Percentiles rank a stretch among this genome's conserved stretches.
phyloP scores from a whole-genome alignment of 192 early-diverging fungal species.

The Chytriomyces confervae region DNA sequence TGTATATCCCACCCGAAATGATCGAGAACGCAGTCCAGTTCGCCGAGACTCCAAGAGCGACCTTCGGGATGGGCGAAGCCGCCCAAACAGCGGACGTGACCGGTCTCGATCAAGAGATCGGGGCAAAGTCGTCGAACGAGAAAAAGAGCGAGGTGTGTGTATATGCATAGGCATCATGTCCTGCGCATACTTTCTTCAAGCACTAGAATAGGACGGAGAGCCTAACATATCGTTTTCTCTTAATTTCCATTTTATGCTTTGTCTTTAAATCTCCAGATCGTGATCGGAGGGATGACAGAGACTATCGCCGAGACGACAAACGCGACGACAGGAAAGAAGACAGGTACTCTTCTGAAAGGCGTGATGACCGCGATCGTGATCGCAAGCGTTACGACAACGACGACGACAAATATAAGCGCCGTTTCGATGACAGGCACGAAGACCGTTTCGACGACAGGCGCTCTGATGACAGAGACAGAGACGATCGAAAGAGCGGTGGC shows the following conservation, averaged over 20 bases:
- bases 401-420: slow-evolving; percentile 18
- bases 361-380: slow-evolving; percentile 27
- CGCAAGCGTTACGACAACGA: slow-evolving; percentile 26
- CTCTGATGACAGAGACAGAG: slow-evolving; percentile 26
- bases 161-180: not conserved
- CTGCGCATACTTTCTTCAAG: no score
- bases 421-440: slow-evolving; percentile 12
- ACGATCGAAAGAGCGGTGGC: slow-evolving; percentile 28
- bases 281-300: not conserved
- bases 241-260: not conserved
- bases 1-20: not conserved
- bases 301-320: not conserved
- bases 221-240: not conserved
- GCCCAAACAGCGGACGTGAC: not conserved
- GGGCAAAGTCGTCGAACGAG: not conserved
- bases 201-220: no score
- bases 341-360: not conserved
- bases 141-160: not conserved
- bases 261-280: not conserved
- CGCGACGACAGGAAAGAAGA: not conserved
- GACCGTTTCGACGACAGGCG: slow-evolving; percentile 14
- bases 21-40: not conserved
- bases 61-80: no score
- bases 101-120: slow-evolving; percentile 15
- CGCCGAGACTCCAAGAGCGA: slow-evolving; percentile 10